Percentiles rank a stretch among this genome's conserved stretches.
Evolutionary conservation across 208 protist genomes (phyloP).

Genomic region (Leishmania turanica): DNA sequence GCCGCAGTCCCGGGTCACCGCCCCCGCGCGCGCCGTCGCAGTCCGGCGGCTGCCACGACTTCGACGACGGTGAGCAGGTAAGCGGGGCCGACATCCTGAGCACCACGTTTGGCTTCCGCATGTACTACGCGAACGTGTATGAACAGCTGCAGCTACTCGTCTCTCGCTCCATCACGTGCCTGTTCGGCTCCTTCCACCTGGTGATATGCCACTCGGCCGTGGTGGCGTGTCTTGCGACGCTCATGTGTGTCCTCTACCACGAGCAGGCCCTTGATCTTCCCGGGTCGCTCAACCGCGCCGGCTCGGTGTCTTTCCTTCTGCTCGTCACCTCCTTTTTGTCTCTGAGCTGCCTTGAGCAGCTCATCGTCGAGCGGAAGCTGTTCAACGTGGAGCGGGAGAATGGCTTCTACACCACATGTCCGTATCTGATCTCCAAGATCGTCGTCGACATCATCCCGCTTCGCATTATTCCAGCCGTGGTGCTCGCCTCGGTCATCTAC

Average conservation of each 20-base stretch:
- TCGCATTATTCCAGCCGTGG: slow-evolving; percentile 79
- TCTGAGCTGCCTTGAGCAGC: slow-evolving; percentile 87
- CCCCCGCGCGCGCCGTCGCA: slow-evolving; percentile 15
- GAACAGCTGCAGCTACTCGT: slow-evolving; percentile 79
- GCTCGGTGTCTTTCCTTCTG: slow-evolving; percentile 83
- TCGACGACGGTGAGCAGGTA: slow-evolving; percentile 3
- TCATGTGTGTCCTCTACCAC: slow-evolving; percentile 87
- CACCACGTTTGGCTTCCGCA: slow-evolving; percentile 46
- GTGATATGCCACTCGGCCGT: slow-evolving; percentile 84
- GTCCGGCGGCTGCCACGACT: neutral
- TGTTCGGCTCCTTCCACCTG: slow-evolving; percentile 83
- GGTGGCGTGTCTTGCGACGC: slow-evolving; percentile 60
- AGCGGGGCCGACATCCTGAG: slow-evolving; percentile 47
- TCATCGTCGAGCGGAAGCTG: slow-evolving; percentile 87
- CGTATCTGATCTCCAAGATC: slow-evolving; percentile 92
- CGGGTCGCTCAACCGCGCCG: slow-evolving; percentile 87
- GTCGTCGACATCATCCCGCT: slow-evolving; percentile 90
- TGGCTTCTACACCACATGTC: slow-evolving; percentile 84
- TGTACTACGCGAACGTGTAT: slow-evolving; percentile 89
- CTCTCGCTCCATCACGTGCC: slow-evolving; percentile 60
- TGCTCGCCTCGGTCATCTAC: slow-evolving; percentile 90
- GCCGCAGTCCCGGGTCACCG: slow-evolving; percentile 21
- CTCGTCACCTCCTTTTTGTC: slow-evolving; percentile 89
- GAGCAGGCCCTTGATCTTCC: slow-evolving; percentile 82
- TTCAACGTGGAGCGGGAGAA: slow-evolving; percentile 90